Evolutionary conservation across 495 filamentous ascomycete genomes (phyloP), one percentile per base, ranked within the genome.

Genomic region (Penicillium paradoxum): DNA sequence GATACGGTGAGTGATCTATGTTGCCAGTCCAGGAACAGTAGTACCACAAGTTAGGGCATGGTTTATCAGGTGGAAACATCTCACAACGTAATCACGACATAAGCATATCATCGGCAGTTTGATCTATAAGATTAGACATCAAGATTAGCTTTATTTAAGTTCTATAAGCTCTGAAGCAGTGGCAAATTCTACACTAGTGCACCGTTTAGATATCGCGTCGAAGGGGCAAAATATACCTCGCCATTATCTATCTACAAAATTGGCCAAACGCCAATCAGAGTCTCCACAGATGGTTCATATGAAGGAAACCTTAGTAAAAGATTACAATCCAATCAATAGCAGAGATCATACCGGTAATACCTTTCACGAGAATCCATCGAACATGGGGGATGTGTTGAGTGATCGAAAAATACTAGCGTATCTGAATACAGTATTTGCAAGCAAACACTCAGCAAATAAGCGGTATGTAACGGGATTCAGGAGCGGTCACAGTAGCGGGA

Each of bases 401-500:
- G 15, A 42, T 37, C 19, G 29, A 34, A 42, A 40, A 42, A 42
- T 50, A 50, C 48, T 29, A 32, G 27, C 11, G 39, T 42, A 25
- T 9, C 14, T 7, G 25, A 3, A 33, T 33, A 37, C 19, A 13
- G 13, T 40, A 41, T 32, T 49, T 24, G 15, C 25, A 40, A 15
- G 7, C 9, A 30, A 19, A 32, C 32, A 40, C 24, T 9, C 42
- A 5, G 19, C n/a, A 15, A 36, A 37, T 8, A 22, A 3, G 24
- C n/a, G 34, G 46, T 49, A 49, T 29, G 34, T 39, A 30, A 38
- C 24, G 17, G 13, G 11, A n/a, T 32, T 6, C 40, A 42, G 13
- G 4, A 32, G 48, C 27, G 48, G 46, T 32, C 45, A 47, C 14
- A n/a, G 19, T 51, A 34, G 19, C 48, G 38, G 48, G 48, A 51